Evolutionary conservation across 148 eudicot genomes (phyloP).

Genomic region (Rhododendron ovatum): DNA sequence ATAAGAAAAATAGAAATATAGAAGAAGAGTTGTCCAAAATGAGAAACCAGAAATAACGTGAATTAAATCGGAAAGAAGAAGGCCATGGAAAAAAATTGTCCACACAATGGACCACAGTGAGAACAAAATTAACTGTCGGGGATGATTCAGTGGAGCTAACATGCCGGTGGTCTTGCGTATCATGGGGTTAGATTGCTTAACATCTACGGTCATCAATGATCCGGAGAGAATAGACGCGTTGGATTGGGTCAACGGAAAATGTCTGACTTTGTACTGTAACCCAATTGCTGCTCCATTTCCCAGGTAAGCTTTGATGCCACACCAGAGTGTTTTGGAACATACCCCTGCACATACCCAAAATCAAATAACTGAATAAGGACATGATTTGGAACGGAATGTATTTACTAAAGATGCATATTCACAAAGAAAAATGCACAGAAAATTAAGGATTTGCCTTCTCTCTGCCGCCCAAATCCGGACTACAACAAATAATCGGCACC

Average conservation of each 20-base stretch:
- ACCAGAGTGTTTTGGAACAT: slow-evolving; percentile 53
- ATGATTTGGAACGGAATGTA: background rate
- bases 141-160: background rate
- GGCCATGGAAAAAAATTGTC: background rate
- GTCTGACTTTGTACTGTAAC: slow-evolving; percentile 46
- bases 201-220: background rate
- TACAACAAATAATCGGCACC: background rate
- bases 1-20: background rate
- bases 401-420: background rate
- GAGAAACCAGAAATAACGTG: background rate
- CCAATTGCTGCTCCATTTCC: slow-evolving; percentile 90
- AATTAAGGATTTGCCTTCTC: background rate
- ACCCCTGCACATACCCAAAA: slow-evolving; percentile 38
- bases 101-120: background rate
- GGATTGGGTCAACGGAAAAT: slow-evolving; percentile 55
- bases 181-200: background rate
- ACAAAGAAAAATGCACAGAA: background rate
- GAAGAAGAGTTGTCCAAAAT: background rate
- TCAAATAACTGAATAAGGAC: background rate
- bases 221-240: background rate
- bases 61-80: background rate
- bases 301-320: slow-evolving; percentile 55
- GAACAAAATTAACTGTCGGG: slow-evolving; percentile 5
- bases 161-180: background rate
- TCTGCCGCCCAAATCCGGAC: no score